These are phyloP conservation scores for Saccharomycopsis sp. DNA, from an alignment of 805 yeast species.

Conservation along the genomic window DNA sequence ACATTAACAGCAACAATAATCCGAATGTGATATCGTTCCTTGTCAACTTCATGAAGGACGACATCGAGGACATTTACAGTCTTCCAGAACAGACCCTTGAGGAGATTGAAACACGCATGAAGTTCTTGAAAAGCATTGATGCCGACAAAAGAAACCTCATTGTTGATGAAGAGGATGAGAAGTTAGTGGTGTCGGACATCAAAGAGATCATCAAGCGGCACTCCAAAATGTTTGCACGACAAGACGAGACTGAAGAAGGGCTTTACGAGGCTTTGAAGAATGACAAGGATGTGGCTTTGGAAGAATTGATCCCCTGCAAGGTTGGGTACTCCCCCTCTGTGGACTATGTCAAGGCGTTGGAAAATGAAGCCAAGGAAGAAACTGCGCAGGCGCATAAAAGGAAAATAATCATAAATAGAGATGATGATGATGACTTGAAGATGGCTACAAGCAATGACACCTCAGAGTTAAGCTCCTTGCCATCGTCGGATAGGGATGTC, in stretches of 20 bases:
- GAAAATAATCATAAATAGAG: slow-evolving; percentile 11
- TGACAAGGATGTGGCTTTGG: too few relatives aligned
- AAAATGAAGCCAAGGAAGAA: slow-evolving; percentile 2
- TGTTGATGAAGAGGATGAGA: slow-evolving; percentile 26
- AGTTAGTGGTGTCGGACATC: slow-evolving; percentile 20
- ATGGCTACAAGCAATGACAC: too few relatives aligned
- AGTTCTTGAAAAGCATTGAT: slow-evolving; percentile 22
- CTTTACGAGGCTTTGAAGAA: slow-evolving; percentile 1
- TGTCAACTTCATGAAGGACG: slow-evolving; percentile 56
- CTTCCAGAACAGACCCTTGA: slow-evolving; percentile 49
- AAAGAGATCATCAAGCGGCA: slow-evolving; percentile 1
- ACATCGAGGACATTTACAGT: slow-evolving; percentile 51
- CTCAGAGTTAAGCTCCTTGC: too few relatives aligned
- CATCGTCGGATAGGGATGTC: too few relatives aligned
- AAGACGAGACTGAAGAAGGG: slow-evolving; percentile 1
- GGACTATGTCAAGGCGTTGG: too few relatives aligned
- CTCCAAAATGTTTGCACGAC: neutral
- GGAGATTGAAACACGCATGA: slow-evolving; percentile 31
- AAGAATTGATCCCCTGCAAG: too few relatives aligned
- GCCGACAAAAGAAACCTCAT: slow-evolving; percentile 23
- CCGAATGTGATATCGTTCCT: slow-evolving; percentile 42
- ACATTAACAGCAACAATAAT: neutral
- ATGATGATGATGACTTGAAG: slow-evolving; percentile 23
- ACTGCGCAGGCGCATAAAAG: too few relatives aligned
- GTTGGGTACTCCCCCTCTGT: too few relatives aligned